Percentiles rank a stretch among this genome's conserved stretches.
phyloP scores from a whole-genome alignment of 108 stramenopile species.

The Nitzschia putrida region DNA sequence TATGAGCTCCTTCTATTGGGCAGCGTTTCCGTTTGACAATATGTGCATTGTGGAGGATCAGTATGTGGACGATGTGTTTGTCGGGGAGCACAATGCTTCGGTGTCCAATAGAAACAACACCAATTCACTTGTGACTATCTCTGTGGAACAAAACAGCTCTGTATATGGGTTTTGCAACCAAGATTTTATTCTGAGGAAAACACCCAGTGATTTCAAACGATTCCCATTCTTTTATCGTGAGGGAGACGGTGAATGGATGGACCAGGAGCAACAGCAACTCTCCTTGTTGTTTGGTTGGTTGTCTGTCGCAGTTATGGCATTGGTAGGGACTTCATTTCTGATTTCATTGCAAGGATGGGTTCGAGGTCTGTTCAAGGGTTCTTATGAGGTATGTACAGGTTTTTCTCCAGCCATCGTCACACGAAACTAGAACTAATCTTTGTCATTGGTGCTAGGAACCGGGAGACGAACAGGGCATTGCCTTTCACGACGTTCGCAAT shows the following conservation, averaged over 20 bases:
- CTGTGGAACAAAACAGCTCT: conserved; percentile 1
- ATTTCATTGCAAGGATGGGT: conserved; percentile 41
- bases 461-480: conserved; percentile 54
- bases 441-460: conserved; percentile 6
- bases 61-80: conserved; percentile 11
- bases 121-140: not conserved
- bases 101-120: not conserved
- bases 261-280: conserved; percentile 1
- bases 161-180: conserved; percentile 43
- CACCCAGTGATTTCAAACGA: not conserved
- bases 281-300: conserved; percentile 20
- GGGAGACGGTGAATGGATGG: conserved; percentile 17
- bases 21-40: conserved; percentile 86
- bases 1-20: conserved; percentile 75
- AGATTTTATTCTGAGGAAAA: conserved; percentile 32
- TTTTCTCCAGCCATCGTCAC: not conserved
- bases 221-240: conserved; percentile 54
- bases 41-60: conserved; percentile 49
- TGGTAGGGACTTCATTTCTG: conserved; percentile 37
- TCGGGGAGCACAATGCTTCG: conserved; percentile 10
- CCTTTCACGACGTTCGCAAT: conserved; percentile 56
- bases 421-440: not conserved
- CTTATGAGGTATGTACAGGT: conserved; percentile 1
- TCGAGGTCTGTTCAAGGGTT: conserved; percentile 12
- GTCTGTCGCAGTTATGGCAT: conserved; percentile 37